Percentiles rank a stretch among this genome's conserved stretches.
Conservation (phyloP, 2,329 filamentous ascomycete genomes). For the Dactylella cylindrospora region DNA sequence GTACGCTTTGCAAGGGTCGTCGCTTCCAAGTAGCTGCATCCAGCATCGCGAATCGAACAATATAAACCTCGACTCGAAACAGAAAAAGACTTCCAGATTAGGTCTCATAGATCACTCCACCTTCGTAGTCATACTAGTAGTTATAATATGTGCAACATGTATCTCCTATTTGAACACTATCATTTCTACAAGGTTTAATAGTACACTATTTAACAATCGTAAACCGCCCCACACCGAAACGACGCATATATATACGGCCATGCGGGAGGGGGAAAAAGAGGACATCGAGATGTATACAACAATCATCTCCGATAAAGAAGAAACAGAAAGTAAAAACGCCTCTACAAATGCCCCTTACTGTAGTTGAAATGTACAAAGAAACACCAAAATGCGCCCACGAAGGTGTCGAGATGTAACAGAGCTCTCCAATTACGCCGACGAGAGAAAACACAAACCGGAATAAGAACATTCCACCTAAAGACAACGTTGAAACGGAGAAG, state of each 20-base stretch:
- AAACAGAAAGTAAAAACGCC: too few species aligned
- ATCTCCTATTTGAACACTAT: neutral
- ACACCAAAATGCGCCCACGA: neutral
- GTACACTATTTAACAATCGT: too few species aligned
- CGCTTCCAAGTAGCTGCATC: neutral
- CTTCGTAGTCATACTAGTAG: too few species aligned
- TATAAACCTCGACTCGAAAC: too few species aligned
- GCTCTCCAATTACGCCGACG: too few species aligned
- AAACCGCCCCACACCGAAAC: too few species aligned
- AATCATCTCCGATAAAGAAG: too few species aligned
- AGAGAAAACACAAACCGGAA: too few species aligned
- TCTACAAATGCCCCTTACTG: conserved; percentile 4
- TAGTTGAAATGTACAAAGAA: conserved; percentile 1
- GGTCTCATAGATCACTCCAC: too few species aligned
- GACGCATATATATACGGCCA: too few species aligned
- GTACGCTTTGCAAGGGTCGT: conserved; percentile 28
- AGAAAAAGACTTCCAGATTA: too few species aligned
- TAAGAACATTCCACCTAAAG: too few species aligned
- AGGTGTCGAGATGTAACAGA: conserved; percentile 30
- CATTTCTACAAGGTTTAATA: neutral
- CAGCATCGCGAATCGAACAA: neutral
- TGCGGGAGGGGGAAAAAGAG: neutral
- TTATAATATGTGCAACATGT: neutral
- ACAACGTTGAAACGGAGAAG: neutral
- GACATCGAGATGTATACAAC: neutral